phyloP scores from a whole-genome alignment of 768 basidiomycete genomes.

The Mycena alexandri region DNA sequence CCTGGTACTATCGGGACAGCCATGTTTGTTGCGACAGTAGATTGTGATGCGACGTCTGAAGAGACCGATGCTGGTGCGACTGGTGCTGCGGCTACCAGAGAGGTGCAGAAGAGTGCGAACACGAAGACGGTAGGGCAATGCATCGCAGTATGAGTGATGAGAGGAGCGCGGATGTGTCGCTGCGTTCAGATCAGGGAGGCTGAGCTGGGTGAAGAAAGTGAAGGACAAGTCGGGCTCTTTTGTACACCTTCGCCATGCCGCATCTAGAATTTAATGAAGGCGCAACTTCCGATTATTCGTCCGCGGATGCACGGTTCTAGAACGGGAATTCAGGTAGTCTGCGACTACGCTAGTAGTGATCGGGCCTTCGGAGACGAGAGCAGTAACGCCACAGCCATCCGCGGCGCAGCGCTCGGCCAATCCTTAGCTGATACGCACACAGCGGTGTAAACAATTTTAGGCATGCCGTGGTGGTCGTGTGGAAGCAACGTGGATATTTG shows the following conservation, averaged over 20 bases:
- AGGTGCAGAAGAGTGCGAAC: constrained; percentile 23
- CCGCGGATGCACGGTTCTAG: constrained; percentile 38
- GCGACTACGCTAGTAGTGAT: constrained; percentile 33
- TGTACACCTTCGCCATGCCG: constrained; percentile 31
- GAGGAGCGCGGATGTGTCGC: constrained; percentile 21
- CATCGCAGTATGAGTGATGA: constrained; percentile 19
- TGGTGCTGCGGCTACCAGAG: constrained; percentile 34
- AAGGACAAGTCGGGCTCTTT: constrained; percentile 29
- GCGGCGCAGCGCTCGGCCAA: constrained; percentile 28
- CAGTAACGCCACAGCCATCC: constrained; percentile 27
- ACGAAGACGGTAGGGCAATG: constrained; percentile 30
- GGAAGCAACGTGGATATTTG: constrained; percentile 13
- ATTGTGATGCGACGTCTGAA: constrained; percentile 15
- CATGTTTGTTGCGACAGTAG: constrained; percentile 10
- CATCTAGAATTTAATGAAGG: constrained; percentile 28
- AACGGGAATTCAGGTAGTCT: constrained; percentile 22
- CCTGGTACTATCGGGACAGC: constrained; percentile 3
- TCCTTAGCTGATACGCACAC: constrained; percentile 30
- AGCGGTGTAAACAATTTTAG: constrained; percentile 18
- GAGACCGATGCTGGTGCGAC: constrained; percentile 22
- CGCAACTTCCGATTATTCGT: constrained; percentile 29
- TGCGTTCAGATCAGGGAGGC: constrained; percentile 30
- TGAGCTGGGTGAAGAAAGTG: constrained; percentile 26
- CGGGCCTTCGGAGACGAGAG: constrained; percentile 28
- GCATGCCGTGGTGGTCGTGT: constrained; percentile 22